Evolutionary conservation across 2,329 filamentous ascomycete genomes (phyloP).

Genomic region (Pyrenophora tritici-repentis): DNA sequence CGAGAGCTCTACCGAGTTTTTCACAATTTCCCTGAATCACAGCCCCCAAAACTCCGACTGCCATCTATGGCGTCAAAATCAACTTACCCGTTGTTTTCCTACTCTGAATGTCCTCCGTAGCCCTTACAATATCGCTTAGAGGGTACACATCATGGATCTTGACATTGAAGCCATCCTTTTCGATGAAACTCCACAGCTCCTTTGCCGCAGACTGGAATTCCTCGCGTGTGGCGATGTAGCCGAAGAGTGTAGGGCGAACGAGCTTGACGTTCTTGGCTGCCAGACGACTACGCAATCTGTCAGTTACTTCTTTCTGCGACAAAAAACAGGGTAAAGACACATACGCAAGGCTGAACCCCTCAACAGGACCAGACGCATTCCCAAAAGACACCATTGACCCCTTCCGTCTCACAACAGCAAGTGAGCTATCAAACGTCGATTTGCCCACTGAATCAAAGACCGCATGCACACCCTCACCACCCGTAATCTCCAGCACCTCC

Average conservation of each 20-base stretch:
- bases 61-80: constrained; percentile 65
- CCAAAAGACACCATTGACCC: constrained; percentile 80
- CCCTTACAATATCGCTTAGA: constrained; percentile 71
- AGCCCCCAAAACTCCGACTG: no score
- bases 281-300: constrained; percentile 52
- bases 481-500: constrained; percentile 71
- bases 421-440: constrained; percentile 77
- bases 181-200: constrained; percentile 75
- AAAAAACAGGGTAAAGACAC: constrained; percentile 48
- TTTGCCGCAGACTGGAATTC: constrained; percentile 72
- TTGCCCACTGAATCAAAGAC: constrained; percentile 89
- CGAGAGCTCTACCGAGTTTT: no score
- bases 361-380: constrained; percentile 78
- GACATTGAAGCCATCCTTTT: constrained; percentile 70
- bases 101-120: constrained; percentile 77
- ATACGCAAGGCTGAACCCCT: constrained; percentile 66
- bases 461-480: constrained; percentile 71
- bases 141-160: constrained; percentile 78
- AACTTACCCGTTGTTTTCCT: constrained; percentile 85
- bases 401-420: constrained; percentile 76
- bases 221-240: constrained; percentile 63
- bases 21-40: no score
- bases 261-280: constrained; percentile 77
- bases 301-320: not conserved
- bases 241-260: constrained; percentile 73